Evolutionary conservation across 345 rosid species (phyloP).

Genomic region (Sisymbrium irio): DNA sequence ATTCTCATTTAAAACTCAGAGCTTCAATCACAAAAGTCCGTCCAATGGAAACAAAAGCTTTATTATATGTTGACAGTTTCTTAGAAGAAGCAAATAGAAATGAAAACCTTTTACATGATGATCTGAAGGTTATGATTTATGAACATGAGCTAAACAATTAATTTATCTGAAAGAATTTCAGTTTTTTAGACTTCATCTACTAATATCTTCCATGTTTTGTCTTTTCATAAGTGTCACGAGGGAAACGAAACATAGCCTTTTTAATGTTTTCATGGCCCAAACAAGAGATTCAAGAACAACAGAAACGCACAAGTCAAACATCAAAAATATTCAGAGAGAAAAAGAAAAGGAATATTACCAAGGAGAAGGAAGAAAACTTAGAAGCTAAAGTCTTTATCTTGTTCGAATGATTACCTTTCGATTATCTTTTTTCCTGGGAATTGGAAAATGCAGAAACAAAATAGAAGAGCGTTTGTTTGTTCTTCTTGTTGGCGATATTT

Average conservation of each 20-base stretch:
- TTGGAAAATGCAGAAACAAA: neutral
- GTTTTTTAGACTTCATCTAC: neutral
- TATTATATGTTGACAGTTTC: neutral
- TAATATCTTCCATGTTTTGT: constrained; percentile 3
- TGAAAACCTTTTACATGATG: neutral
- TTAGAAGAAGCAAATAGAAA: neutral
- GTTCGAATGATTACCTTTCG: constrained; percentile 18
- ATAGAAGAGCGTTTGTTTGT: constrained; percentile 15
- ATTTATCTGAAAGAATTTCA: neutral
- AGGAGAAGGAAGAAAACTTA: neutral
- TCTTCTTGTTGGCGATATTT: constrained; percentile 27
- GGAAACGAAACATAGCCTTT: neutral
- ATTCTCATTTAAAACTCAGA: neutral
- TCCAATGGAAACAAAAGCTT: neutral
- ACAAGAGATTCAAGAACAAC: constrained; percentile 21
- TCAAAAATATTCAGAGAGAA: neutral
- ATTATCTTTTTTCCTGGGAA: constrained; percentile 12
- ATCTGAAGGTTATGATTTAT: neutral
- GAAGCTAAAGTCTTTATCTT: neutral
- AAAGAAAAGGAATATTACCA: neutral
- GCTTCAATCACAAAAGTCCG: neutral
- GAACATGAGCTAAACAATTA: neutral
- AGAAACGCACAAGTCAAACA: constrained; percentile 15
- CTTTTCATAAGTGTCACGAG: neutral
- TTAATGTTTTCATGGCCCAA: neutral